These are phyloP conservation scores for Aureoboletus auriporus DNA, from an alignment of 768 basidiomycete genomes.

Conservation along the genomic window DNA sequence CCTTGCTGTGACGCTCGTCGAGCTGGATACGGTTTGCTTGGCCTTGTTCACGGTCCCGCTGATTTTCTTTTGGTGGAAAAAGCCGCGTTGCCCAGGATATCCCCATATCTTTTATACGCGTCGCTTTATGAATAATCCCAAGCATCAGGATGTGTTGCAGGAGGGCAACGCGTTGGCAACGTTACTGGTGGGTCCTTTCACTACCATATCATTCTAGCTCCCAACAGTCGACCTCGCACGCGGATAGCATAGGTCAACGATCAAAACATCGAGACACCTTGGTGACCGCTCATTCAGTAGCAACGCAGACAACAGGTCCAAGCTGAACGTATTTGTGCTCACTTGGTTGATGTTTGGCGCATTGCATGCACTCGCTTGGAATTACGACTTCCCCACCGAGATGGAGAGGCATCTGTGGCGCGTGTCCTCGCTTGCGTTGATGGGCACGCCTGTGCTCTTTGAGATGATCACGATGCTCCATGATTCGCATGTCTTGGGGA, in stretches of 20 bases:
- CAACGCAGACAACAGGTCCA: too few species aligned
- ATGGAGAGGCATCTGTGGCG: background rate
- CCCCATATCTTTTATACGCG: conserved; percentile 1
- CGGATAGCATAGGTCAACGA: background rate
- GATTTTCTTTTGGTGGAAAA: background rate
- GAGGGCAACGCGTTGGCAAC: background rate
- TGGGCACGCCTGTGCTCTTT: background rate
- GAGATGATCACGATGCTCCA: background rate
- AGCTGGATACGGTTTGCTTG: conserved; percentile 3
- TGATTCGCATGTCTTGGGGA: too few species aligned
- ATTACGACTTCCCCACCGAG: background rate
- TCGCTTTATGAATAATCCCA: background rate
- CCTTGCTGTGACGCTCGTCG: background rate
- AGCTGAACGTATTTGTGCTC: background rate
- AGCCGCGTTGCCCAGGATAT: background rate
- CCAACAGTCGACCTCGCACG: too few species aligned
- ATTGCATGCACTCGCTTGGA: background rate
- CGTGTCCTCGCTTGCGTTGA: background rate
- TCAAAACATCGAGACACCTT: background rate
- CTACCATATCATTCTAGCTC: too few species aligned
- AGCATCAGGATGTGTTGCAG: background rate
- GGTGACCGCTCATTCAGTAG: too few species aligned
- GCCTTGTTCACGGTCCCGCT: background rate
- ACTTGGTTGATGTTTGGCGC: background rate
- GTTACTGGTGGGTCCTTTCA: background rate